Conservation (phyloP, 169 alveolate genomes). For the Sarcocystis neurona region DNA sequence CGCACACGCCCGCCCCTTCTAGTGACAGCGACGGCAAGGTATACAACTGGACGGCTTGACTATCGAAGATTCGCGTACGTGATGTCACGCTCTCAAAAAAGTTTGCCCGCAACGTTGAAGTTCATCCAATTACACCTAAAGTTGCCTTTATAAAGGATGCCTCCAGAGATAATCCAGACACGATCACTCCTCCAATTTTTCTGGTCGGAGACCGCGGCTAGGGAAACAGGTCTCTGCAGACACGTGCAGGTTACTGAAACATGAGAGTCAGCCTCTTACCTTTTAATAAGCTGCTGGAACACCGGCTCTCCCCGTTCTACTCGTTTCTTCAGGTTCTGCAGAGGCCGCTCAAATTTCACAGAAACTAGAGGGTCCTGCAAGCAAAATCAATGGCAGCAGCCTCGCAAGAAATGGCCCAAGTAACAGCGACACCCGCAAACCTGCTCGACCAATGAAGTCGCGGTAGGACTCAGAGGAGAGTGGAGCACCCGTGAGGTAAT, state of each 20-base stretch:
- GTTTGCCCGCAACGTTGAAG: too few relatives aligned
- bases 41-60: background rate
- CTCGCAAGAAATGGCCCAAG: too few relatives aligned
- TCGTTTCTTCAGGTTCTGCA: background rate
- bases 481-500: too few relatives aligned
- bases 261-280: background rate
- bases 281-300: conserved; percentile 37
- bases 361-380: conserved; percentile 49
- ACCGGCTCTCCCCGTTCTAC: conserved; percentile 49
- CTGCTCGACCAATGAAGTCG: too few relatives aligned
- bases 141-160: too few relatives aligned
- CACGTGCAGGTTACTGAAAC: background rate
- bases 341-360: conserved; percentile 31
- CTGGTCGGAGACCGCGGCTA: background rate
- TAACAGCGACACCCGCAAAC: too few relatives aligned
- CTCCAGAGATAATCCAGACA: too few relatives aligned
- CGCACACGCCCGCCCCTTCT: too few relatives aligned
- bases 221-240: background rate
- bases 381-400: background rate
- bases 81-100: too few relatives aligned
- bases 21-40: background rate
- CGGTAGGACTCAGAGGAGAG: too few relatives aligned
- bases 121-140: too few relatives aligned
- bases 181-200: too few relatives aligned
- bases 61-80: background rate